A percentile compares a stretch with the other conserved stretches of the same genome.
Evolutionary conservation across 441 rosid species (phyloP).

Genomic region (Macaranga tanarius): DNA sequence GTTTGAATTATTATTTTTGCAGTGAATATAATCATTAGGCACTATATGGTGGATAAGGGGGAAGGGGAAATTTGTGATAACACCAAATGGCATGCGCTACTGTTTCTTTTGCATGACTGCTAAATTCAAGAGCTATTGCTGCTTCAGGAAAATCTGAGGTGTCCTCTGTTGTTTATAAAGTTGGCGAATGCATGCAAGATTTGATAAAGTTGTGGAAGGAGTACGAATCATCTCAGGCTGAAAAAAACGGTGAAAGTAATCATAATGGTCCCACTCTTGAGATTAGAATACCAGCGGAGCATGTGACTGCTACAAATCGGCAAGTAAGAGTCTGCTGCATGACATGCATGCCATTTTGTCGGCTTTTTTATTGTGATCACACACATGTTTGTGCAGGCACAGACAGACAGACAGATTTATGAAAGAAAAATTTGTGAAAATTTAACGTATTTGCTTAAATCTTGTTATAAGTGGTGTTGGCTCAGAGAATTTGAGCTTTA

Average conservation of each 20-base stretch:
- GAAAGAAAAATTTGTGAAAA: too few relatives aligned
- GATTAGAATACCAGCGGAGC: constrained; percentile 91
- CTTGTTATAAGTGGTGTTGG: too few relatives aligned
- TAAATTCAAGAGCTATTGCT: constrained; percentile 31
- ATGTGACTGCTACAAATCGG: constrained; percentile 98
- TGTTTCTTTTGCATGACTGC: constrained; percentile 13
- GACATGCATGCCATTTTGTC: background rate
- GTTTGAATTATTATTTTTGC: constrained; percentile 12
- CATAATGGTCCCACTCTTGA: constrained; percentile 88
- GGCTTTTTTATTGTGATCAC: background rate
- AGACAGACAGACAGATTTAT: too few relatives aligned
- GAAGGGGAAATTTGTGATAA: constrained; percentile 1
- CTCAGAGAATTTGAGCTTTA: background rate
- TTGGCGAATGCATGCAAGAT: constrained; percentile 99
- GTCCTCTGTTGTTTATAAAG: constrained; percentile 83
- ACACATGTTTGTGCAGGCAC: too few relatives aligned
- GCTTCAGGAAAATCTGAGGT: constrained; percentile 85
- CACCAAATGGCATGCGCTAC: constrained; percentile 7
- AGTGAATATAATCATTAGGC: constrained; percentile 21
- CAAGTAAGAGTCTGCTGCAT: constrained; percentile 59
- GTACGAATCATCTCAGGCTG: constrained; percentile 64
- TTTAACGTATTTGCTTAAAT: too few relatives aligned
- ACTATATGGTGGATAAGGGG: constrained; percentile 9
- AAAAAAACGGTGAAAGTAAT: constrained; percentile 63
- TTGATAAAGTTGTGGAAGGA: constrained; percentile 93